These are phyloP conservation scores for Myxozyma kluyveri DNA, from an alignment of 805 yeast genomes.

Conservation along the genomic window DNA sequence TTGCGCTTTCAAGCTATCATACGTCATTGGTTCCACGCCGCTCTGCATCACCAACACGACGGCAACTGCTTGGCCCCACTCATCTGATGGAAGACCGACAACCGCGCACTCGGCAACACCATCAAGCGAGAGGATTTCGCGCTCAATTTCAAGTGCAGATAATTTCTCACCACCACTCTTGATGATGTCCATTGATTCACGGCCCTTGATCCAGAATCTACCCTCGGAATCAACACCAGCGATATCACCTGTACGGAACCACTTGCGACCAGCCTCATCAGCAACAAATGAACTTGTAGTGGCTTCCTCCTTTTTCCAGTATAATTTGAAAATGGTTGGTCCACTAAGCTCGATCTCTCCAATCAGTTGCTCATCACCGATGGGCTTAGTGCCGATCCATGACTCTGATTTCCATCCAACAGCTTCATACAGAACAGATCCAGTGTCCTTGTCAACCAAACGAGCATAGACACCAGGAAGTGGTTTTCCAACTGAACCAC, in stretches of 20 bases:
- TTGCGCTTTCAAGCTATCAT: slow-evolving; percentile 31
- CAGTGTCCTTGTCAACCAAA: slow-evolving; percentile 34
- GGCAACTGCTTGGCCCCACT: slow-evolving; percentile 40
- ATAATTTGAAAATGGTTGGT: slow-evolving; percentile 52
- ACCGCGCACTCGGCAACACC: slow-evolving; percentile 37
- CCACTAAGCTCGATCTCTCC: slow-evolving; percentile 59
- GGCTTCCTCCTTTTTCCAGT: slow-evolving; percentile 50
- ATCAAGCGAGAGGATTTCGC: slow-evolving; percentile 36
- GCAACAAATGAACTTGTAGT: slow-evolving; percentile 46
- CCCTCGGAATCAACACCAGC: slow-evolving; percentile 48
- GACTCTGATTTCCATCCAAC: slow-evolving; percentile 29
- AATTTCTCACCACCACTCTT: slow-evolving; percentile 40
- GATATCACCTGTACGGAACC: slow-evolving; percentile 62
- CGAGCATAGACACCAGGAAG: slow-evolving; percentile 37
- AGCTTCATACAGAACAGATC: slow-evolving; percentile 25
- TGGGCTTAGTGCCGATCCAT: slow-evolving; percentile 22
- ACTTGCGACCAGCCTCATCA: slow-evolving; percentile 38
- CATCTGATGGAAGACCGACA: slow-evolving; percentile 36
- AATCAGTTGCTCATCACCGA: slow-evolving; percentile 26
- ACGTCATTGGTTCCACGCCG: slow-evolving; percentile 21
- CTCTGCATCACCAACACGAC: slow-evolving; percentile 33
- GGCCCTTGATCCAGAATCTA: slow-evolving; percentile 46
- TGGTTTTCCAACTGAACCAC: slow-evolving; percentile 38
- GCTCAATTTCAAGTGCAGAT: slow-evolving; percentile 39
- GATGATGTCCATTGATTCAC: slow-evolving; percentile 41